phyloP scores from a whole-genome alignment of 2,329 filamentous ascomycete genomes.

The Alternaria sp. region DNA sequence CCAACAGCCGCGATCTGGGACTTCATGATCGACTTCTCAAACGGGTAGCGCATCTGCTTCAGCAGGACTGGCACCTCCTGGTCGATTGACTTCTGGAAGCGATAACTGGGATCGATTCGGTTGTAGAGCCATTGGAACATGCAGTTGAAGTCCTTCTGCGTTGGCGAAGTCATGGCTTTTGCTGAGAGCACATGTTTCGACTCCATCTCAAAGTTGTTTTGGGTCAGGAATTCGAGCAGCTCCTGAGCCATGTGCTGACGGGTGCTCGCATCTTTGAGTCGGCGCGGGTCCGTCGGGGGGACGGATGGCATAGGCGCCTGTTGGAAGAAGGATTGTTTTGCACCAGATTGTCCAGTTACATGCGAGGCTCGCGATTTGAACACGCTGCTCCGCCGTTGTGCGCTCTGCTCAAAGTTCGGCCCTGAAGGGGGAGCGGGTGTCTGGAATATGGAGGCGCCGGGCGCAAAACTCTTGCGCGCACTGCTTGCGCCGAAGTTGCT shows the following conservation, averaged over 20 bases:
- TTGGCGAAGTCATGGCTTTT: slow-evolving; percentile 91
- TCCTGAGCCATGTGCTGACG: slow-evolving; percentile 86
- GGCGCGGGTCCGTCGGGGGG: slow-evolving; percentile 84
- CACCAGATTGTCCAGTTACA: slow-evolving; percentile 68
- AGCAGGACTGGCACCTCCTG: slow-evolving; percentile 91
- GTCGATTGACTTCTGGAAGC: slow-evolving; percentile 93
- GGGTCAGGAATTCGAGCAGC: slow-evolving; percentile 86
- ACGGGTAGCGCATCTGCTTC: slow-evolving; percentile 93
- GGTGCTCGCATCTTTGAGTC: slow-evolving; percentile 79
- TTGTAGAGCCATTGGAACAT: slow-evolving; percentile 99
- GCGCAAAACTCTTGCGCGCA: slow-evolving; percentile 74
- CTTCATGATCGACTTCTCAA: slow-evolving; percentile 94
- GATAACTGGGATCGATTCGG: slow-evolving; percentile 90
- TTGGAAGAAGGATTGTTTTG: slow-evolving; percentile 93
- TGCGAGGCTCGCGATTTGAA: slow-evolving; percentile 64
- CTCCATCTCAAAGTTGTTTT: slow-evolving; percentile 96
- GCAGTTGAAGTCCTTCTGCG: slow-evolving; percentile 96
- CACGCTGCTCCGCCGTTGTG: slow-evolving; percentile 76
- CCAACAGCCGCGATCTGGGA: slow-evolving; percentile 94
- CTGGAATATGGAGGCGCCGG: slow-evolving; percentile 57
- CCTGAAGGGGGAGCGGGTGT: slow-evolving; percentile 54
- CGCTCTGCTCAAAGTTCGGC: slow-evolving; percentile 61
- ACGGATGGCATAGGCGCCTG: slow-evolving; percentile 81
- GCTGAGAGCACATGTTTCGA: slow-evolving; percentile 93
- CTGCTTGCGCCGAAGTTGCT: slow-evolving; percentile 66